Evolutionary conservation across 441 rosid genomes (phyloP), one percentile per base, ranked within the genome.

Genomic region (Isatis lusitanica): DNA sequence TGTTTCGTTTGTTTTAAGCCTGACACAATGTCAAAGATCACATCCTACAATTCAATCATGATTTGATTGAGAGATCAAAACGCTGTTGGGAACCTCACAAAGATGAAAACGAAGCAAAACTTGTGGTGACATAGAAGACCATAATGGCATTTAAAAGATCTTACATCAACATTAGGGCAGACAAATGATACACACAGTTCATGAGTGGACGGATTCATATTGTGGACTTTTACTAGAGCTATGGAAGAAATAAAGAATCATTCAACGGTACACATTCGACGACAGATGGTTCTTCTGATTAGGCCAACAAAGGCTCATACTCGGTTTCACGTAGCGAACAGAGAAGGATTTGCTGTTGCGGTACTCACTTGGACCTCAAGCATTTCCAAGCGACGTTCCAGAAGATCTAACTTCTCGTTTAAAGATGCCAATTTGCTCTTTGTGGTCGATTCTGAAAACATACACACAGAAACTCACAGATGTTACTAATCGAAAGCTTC

Each of bases 351-450:
- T 24, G 97, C 89, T 5, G 97, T 83, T 7, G 96, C 97, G 40
- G 96, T 93, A 73, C 92, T 87, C 26, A 96, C 97, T 85, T 96
- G 97, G 35, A 93, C 94, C 75, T 93, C 98, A 6, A 96, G 90
- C 74, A 93, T 79, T 77, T 93, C 92, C 26, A 96, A 74, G 11
- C 97, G 95, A 48, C 97, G 97, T 79, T 96, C 99, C 74, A 96
- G 76, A 3, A 89, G 85, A 74, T 96, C 90, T 1, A 96, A 87
- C 79, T 96, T 91, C 82, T 85, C 97, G 71, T 90, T 92, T 81
- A 92, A 70, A 0, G 88, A 69, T 6, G 94, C 92, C 68, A 92
- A 76, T 57, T 92, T 92, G 84, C 87, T 83, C 88, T 93, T 93
- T 16, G 92, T 90, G 0, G 97, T 91, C n/a, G 94, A 87, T 79